Conservation (phyloP, 2,329 filamentous ascomycete species). For the Clarireedia hainanense region DNA sequence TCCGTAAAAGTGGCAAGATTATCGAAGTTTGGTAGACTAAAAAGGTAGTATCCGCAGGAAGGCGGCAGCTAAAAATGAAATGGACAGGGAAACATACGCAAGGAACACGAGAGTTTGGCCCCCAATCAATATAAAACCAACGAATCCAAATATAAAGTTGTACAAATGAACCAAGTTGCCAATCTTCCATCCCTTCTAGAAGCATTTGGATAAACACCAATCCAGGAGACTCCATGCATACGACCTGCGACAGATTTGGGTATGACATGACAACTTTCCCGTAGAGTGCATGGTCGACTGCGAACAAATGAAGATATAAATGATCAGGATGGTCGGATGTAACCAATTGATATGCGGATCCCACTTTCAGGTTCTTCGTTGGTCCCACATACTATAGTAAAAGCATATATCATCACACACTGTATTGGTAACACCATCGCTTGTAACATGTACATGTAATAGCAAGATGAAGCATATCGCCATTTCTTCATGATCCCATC, state of each 20-base stretch:
- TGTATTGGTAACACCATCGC: neutral
- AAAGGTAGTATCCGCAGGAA: slow-evolving; percentile 8
- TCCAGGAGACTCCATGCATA: no score
- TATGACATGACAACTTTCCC: no score
- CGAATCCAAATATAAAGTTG: neutral
- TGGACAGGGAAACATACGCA: slow-evolving; percentile 1
- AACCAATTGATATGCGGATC: neutral
- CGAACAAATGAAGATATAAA: neutral
- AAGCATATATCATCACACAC: neutral
- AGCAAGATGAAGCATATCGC: no score
- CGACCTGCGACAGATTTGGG: no score
- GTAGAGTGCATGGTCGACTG: neutral
- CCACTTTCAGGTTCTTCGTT: neutral
- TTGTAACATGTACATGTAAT: no score
- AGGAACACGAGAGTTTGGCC: neutral
- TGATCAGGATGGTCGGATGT: neutral
- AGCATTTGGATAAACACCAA: neutral
- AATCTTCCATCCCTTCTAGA: slow-evolving; percentile 7
- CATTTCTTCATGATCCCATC: no score
- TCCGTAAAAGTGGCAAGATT: neutral
- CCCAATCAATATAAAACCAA: neutral
- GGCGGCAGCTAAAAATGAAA: slow-evolving; percentile 8
- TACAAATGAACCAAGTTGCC: neutral
- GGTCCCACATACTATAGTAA: slow-evolving; percentile 1
- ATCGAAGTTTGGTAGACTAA: neutral